Evolutionary conservation across 306 rosid genomes (phyloP), one percentile per base, ranked within the genome.

Genomic region (Sicyos edulis): DNA sequence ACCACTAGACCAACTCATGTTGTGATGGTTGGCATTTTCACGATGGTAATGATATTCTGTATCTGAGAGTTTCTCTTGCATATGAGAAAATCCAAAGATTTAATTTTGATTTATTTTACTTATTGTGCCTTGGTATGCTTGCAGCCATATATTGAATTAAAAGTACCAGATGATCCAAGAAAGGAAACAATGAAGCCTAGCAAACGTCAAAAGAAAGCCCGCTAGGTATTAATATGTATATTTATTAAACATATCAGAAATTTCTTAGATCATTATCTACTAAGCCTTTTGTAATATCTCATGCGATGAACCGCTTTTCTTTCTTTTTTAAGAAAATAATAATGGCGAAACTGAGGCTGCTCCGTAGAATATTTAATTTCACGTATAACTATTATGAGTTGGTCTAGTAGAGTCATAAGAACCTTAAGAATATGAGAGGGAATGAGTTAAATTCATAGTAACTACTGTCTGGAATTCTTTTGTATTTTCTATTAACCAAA

Each of bases 61-160:
- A 40, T n/a, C 16, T 64, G 49, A 64, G 51, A 17, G 34, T 42
- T 19, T 65, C 17, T 44, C 10, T 2, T 53, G 3, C 72, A 67
- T 21, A 14, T 20, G 21, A 11, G 51, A 47, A 65, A 47, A 47
- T 11, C 51, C 51, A 47, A 47, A 10, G 14, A 49, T 67, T 45
- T 67, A 32, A 32, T 32, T 32, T 32, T 32, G 37, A 32, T 52
- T 52, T 72, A 64, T 57, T 82, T 74, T 77, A 60, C 32, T 74
- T 10, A 61, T 69, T 20, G 16, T 70, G 69, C 51, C 44, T 32
- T 54, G 26, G 79, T 62, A 71, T 76, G 76, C 51, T 82, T 83
- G 93, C 96, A 92, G 97, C 97, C 97, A 70, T 84, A 76, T 67
- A 81, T 92, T 58, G 97, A 89, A 75, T 40, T 89, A 78, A 88